A percentile compares a stretch with the other conserved stretches of the same genome.
Evolutionary conservation across 495 filamentous ascomycete genomes (phyloP).

Genomic region (Aspergillus cristatus): DNA sequence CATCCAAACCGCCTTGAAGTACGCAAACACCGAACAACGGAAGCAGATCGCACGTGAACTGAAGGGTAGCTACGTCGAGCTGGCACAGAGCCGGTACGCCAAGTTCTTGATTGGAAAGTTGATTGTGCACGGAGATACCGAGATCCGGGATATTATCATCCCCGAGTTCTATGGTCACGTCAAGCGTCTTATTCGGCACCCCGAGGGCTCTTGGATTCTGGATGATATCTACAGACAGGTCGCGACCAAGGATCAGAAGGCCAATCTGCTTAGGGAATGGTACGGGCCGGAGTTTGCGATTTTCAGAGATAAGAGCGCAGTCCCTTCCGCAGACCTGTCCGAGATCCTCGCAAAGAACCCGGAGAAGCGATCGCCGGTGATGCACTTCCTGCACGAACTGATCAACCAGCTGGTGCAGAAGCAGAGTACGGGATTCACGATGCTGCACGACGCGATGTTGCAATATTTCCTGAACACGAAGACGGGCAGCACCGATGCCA

Average conservation of each 20-base stretch:
- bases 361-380: slow-evolving; percentile 76
- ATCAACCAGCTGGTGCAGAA: slow-evolving; percentile 91
- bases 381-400: slow-evolving; percentile 73
- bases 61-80: slow-evolving; percentile 69
- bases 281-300: slow-evolving; percentile 91
- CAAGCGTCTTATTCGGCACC: slow-evolving; percentile 85
- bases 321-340: slow-evolving; percentile 50
- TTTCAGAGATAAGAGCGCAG: slow-evolving; percentile 50
- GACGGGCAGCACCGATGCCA: slow-evolving; percentile 64
- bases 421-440: slow-evolving; percentile 88
- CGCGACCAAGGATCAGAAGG: slow-evolving; percentile 75
- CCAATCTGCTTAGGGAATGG: slow-evolving; percentile 83
- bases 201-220: slow-evolving; percentile 92
- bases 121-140: slow-evolving; percentile 75
- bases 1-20: slow-evolving; percentile 93
- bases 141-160: slow-evolving; percentile 77
- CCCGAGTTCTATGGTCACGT: slow-evolving; percentile 93
- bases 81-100: slow-evolving; percentile 90
- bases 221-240: slow-evolving; percentile 89
- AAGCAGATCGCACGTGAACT: slow-evolving; percentile 82
- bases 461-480: slow-evolving; percentile 84
- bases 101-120: slow-evolving; percentile 96
- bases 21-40: slow-evolving; percentile 73
- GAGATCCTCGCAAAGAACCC: slow-evolving; percentile 65
- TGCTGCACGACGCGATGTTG: slow-evolving; percentile 95